Percentiles rank a stretch among this genome's conserved stretches.
Conservation (phyloP, 495 filamentous ascomycete species). For the Neurospora cerealis region DNA sequence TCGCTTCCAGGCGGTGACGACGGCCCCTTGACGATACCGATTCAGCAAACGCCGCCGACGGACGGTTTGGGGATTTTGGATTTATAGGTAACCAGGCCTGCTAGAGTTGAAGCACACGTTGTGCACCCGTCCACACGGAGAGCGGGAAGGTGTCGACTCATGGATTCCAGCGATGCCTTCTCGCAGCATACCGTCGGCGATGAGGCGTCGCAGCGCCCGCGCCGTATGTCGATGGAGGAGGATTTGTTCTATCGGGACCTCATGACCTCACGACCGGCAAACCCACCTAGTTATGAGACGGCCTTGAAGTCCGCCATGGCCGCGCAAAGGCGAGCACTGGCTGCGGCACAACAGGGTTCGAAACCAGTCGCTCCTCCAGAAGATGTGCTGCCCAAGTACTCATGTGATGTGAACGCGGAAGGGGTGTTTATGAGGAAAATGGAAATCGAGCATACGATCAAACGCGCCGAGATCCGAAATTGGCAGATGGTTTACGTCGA, state of each 20-base stretch:
- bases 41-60: neutral
- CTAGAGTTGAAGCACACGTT: neutral
- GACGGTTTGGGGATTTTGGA: neutral
- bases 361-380: neutral
- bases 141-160: neutral
- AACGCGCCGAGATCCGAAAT: slow-evolving; percentile 38
- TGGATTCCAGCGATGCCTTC: slow-evolving; percentile 20
- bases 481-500: slow-evolving; percentile 48
- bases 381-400: slow-evolving; percentile 44
- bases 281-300: slow-evolving; percentile 28
- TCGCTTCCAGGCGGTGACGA: neutral
- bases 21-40: neutral
- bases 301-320: slow-evolving; percentile 20
- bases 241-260: slow-evolving; percentile 27
- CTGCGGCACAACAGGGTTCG: neutral
- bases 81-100: neutral
- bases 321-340: slow-evolving; percentile 25
- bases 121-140: neutral
- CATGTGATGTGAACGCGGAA: slow-evolving; percentile 42
- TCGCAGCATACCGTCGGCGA: slow-evolving; percentile 20
- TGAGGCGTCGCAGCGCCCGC: slow-evolving; percentile 16
- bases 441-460: slow-evolving; percentile 48
- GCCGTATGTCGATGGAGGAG: slow-evolving; percentile 32
- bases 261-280: slow-evolving; percentile 25
- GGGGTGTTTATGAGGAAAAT: slow-evolving; percentile 45